Base-by-base conservation (phyloP, 768 basidiomycete genomes). In the Trametes maxima region DNA sequence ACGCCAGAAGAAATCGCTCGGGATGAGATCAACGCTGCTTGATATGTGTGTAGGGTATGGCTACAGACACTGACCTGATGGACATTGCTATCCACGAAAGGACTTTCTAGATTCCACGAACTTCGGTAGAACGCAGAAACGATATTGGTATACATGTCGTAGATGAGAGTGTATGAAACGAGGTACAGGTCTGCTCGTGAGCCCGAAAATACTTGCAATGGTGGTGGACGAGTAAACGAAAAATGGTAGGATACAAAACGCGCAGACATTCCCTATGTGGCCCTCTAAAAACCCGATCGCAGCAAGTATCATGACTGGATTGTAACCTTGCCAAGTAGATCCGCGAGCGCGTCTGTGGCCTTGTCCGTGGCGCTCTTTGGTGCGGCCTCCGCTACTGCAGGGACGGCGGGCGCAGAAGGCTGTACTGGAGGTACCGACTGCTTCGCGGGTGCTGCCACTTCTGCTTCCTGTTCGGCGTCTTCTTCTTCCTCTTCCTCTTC, bases 401-500 rank as follows among this genome's bases (percentile, higher is more conserved):
- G 50, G 14, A 39, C 51, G 28, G 51, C 25, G 8, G 33, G 45
- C 40, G 51, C 54, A 21, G 59, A 39, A 25, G 59, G 35, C 17
- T 50, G 33, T 12, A 51, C 36, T n/a, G 70, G 68, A 16, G 67
- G 48, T 13, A 69, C 67, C 33, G 69, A 71, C 58, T 78, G 73
- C 53, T 74, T 68, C 21, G 54, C 59, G 12, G 36, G 51, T 36
- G 75, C 78, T 36, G 79, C 77, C 37, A 77, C 83, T 33, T 81
- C 80, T 76, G 71, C 79, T 56, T 82, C 82, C 17, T 82, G 83
- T 60, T 79, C 78, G 55, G 81, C 82, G 5, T 80, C 82, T 39
- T 82, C 83, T 19, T 87, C 81, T 48, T 85, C 86, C 21, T 52
- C 85, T 22, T 92, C 91, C 1, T 95, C 93, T n/a, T 92, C 92